Evolutionary conservation across 768 basidiomycete species (phyloP).

Genomic region (Hygrophorus russula): DNA sequence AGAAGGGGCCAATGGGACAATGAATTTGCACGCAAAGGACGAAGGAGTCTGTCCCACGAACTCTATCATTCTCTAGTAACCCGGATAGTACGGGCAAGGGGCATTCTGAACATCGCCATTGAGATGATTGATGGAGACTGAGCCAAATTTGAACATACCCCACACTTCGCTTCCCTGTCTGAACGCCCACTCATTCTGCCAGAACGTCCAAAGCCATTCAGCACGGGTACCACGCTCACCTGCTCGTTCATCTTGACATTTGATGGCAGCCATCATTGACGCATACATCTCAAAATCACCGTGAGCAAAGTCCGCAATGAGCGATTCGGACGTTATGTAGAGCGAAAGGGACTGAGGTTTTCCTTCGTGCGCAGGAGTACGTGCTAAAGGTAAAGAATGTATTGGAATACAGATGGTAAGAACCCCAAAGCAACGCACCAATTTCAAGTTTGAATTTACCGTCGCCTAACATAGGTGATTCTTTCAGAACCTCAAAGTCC

Average conservation of each 20-base stretch:
- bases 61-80: constrained; percentile 47
- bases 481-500: constrained; percentile 51
- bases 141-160: constrained; percentile 31
- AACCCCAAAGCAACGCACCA: constrained; percentile 20
- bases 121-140: not conserved
- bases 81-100: constrained; percentile 49
- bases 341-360: constrained; percentile 39
- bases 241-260: constrained; percentile 45
- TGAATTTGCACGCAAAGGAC: constrained; percentile 70
- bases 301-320: constrained; percentile 51
- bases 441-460: constrained; percentile 67
- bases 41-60: constrained; percentile 54
- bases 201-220: constrained; percentile 66
- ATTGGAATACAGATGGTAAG: not conserved
- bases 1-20: constrained; percentile 43
- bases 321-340: constrained; percentile 49
- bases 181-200: constrained; percentile 65
- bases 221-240: constrained; percentile 55
- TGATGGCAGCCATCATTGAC: constrained; percentile 66
- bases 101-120: constrained; percentile 32
- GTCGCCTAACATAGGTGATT: constrained; percentile 58
- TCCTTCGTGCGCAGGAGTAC: constrained; percentile 16
- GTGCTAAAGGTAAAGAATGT: constrained; percentile 7
- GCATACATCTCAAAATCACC: constrained; percentile 48
- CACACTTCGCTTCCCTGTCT: constrained; percentile 62